Percentiles rank a stretch among this genome's conserved stretches.
Conservation (phyloP, 1,139 yeast species). For the Diutina pseudorugosa region DNA sequence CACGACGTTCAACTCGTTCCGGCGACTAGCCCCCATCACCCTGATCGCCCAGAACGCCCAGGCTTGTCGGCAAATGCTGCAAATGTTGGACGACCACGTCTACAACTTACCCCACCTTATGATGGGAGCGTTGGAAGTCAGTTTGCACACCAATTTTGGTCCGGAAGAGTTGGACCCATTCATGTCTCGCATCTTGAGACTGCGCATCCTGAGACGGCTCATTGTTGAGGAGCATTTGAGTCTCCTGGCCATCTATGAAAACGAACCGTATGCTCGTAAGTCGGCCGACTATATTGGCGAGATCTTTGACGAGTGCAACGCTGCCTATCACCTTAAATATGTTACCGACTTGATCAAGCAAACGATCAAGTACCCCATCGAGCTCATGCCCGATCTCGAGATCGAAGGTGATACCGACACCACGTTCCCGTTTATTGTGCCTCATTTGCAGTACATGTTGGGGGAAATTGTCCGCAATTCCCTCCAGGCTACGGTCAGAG, state of each 20-base stretch:
- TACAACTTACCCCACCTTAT: constrained; percentile 75
- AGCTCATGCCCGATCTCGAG: constrained; percentile 60
- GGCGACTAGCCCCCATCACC: constrained; percentile 56
- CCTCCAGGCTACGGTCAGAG: constrained; percentile 60
- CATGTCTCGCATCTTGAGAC: constrained; percentile 66
- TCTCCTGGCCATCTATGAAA: constrained; percentile 49
- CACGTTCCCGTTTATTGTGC: constrained; percentile 69
- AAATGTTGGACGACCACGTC: constrained; percentile 65
- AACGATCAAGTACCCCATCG: constrained; percentile 39
- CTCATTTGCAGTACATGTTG: constrained; percentile 74
- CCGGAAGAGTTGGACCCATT: constrained; percentile 54
- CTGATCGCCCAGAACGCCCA: constrained; percentile 61
- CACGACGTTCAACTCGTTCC: constrained; percentile 72
- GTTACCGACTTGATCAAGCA: constrained; percentile 38
- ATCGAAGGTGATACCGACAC: constrained; percentile 58
- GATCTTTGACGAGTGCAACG: constrained; percentile 68
- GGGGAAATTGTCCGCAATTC: constrained; percentile 84
- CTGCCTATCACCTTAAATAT: constrained; percentile 47
- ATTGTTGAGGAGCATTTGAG: constrained; percentile 86
- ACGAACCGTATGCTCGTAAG: constrained; percentile 30
- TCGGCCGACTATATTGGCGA: constrained; percentile 76
- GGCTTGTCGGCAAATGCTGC: constrained; percentile 53
- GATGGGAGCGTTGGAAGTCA: constrained; percentile 85
- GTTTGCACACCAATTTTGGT: constrained; percentile 51
- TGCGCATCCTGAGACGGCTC: constrained; percentile 80